These are phyloP conservation scores for Ananas comosus DNA, from an alignment of 176 grass and related monocot species.

Conservation along the genomic window DNA sequence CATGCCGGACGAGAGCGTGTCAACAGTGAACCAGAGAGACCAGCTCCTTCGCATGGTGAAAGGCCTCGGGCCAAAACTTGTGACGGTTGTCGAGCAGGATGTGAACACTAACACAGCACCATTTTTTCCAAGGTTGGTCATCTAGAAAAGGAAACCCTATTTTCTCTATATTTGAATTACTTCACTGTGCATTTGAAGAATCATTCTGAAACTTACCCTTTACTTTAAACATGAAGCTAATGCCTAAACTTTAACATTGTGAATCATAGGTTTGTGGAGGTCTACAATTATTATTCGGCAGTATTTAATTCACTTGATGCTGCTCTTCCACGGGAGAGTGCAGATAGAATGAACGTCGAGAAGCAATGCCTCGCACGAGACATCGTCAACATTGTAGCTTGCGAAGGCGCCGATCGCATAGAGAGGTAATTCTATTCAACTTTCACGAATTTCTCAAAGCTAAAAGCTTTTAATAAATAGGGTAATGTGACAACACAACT, in stretches of 20 bases:
- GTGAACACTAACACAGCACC: slow-evolving; percentile 90
- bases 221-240: not conserved
- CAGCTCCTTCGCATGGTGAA: slow-evolving; percentile 93
- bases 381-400: slow-evolving; percentile 92
- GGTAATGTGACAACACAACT: no score
- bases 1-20: slow-evolving; percentile 97
- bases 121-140: slow-evolving; percentile 71
- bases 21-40: slow-evolving; percentile 79
- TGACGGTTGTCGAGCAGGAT: slow-evolving; percentile 94
- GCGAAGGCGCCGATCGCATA: slow-evolving; percentile 93
- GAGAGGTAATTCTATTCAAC: slow-evolving; percentile 50
- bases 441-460: not conserved
- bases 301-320: slow-evolving; percentile 93
- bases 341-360: slow-evolving; percentile 95
- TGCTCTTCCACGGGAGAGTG: slow-evolving; percentile 78
- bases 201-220: not conserved
- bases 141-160: not conserved
- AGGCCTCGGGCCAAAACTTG: slow-evolving; percentile 72
- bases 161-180: not conserved
- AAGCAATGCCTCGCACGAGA: slow-evolving; percentile 88
- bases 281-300: slow-evolving; percentile 86
- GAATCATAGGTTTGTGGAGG: slow-evolving; percentile 67
- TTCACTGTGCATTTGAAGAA: not conserved
- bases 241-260: not conserved
- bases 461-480: not conserved